Evolutionary conservation across 176 grass and related monocot species (phyloP).

Genomic region (Urochloa ruziziensis): DNA sequence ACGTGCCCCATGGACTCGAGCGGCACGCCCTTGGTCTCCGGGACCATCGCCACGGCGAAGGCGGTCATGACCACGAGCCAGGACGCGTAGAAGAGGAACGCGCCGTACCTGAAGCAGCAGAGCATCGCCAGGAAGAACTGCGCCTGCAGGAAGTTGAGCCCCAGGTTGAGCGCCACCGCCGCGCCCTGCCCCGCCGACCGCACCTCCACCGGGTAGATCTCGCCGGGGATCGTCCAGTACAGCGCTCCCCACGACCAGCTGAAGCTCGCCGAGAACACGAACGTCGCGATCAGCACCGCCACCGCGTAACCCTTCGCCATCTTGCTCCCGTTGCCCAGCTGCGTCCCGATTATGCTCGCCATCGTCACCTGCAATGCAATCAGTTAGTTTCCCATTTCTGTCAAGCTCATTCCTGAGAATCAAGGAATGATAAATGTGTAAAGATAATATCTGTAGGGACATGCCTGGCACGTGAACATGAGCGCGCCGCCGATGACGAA

Average conservation of each 20-base stretch:
- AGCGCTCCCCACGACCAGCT: constrained; percentile 88
- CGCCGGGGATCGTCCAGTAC: constrained; percentile 70
- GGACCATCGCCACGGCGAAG: constrained; percentile 57
- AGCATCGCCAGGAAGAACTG: constrained; percentile 81
- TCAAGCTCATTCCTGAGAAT: background rate
- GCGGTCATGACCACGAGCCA: constrained; percentile 68
- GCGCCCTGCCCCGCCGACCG: constrained; percentile 67
- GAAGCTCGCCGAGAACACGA: constrained; percentile 64
- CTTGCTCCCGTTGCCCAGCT: constrained; percentile 42
- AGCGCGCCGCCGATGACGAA: constrained; percentile 62
- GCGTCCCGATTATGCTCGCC: constrained; percentile 61
- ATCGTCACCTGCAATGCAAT: constrained; percentile 41
- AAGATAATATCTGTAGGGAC: too few relatives aligned
- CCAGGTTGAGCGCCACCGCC: constrained; percentile 73
- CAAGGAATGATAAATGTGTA: background rate
- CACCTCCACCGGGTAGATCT: constrained; percentile 88
- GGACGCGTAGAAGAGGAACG: constrained; percentile 63
- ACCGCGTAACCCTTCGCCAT: constrained; percentile 61
- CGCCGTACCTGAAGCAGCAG: constrained; percentile 69
- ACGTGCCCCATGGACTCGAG: constrained; percentile 59
- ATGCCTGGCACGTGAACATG: constrained; percentile 74
- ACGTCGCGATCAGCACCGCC: constrained; percentile 59
- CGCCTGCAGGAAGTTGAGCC: constrained; percentile 76
- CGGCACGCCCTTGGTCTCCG: constrained; percentile 74
- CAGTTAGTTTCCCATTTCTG: background rate